Evolutionary conservation across 371 early-diverging fungal genomes (phyloP).

Genomic region (Apophysomyces trapeziformis): DNA sequence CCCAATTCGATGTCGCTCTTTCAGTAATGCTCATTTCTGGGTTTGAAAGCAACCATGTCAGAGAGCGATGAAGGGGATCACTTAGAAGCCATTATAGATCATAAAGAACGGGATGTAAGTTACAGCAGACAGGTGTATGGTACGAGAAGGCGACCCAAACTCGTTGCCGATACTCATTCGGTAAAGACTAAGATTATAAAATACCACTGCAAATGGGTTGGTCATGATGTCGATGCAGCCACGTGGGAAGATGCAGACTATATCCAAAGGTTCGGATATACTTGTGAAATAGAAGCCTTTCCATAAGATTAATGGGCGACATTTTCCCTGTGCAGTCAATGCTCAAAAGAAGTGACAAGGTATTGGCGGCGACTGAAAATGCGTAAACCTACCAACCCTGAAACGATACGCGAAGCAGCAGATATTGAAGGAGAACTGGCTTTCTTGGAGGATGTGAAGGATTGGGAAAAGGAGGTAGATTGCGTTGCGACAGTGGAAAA

Average conservation of each 20-base stretch:
- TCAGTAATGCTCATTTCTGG: background rate
- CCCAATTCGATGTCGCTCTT: background rate
- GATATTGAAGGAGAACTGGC: background rate
- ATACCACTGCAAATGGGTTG: constrained; percentile 3
- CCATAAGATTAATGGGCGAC: background rate
- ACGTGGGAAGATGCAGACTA: background rate
- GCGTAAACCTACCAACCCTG: background rate
- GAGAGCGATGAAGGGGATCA: background rate
- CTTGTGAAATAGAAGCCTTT: background rate
- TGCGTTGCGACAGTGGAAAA: background rate
- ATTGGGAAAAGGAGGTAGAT: constrained; percentile 1
- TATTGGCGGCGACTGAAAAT: background rate
- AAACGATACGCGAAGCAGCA: background rate
- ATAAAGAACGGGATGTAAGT: constrained; percentile 7
- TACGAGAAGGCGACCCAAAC: background rate
- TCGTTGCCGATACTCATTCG: background rate
- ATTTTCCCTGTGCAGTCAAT: background rate
- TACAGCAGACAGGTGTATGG: background rate
- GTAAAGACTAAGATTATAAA: background rate
- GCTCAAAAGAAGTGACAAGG: background rate
- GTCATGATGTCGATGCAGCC: background rate
- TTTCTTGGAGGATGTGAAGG: background rate
- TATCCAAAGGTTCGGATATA: constrained; percentile 4
- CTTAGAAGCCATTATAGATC: background rate
- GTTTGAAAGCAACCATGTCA: background rate